phyloP scores from a whole-genome alignment of 345 rosid genomes.

The Cardamine resedifolia region DNA sequence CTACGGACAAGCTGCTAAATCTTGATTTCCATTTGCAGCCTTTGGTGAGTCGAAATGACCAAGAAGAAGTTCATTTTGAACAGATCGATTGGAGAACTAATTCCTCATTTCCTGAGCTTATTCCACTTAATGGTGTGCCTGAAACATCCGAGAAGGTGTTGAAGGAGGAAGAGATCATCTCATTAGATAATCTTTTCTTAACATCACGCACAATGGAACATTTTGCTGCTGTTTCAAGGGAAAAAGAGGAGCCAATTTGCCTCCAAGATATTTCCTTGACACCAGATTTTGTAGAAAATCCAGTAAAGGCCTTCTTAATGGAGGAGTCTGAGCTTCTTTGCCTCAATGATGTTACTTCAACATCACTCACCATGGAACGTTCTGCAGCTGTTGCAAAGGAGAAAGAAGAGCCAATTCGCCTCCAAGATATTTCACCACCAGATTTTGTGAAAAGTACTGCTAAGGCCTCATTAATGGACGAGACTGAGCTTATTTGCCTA shows the following conservation, averaged over 20 bases:
- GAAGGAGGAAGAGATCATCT: conserved; percentile 30
- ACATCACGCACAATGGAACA: conserved; percentile 19
- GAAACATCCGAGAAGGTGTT: conserved; percentile 24
- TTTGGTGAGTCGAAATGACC: conserved; percentile 3
- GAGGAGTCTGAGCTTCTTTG: background rate
- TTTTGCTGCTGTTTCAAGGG: conserved; percentile 3
- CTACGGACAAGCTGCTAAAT: conserved; percentile 48
- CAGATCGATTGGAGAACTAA: background rate
- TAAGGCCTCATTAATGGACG: background rate
- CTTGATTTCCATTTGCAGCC: conserved; percentile 36
- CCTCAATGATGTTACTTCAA: background rate
- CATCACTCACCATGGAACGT: conserved; percentile 14
- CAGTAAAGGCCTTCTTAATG: background rate
- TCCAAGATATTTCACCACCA: conserved; percentile 8
- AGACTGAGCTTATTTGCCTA: background rate
- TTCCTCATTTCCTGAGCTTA: conserved; percentile 7
- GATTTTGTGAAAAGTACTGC: background rate
- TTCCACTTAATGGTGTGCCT: conserved; percentile 7
- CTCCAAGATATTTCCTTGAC: conserved; percentile 1
- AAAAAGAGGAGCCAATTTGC: conserved; percentile 4
- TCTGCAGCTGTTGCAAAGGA: background rate
- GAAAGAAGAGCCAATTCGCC: background rate
- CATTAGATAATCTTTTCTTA: conserved; percentile 25
- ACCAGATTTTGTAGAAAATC: background rate
- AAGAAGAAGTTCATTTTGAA: conserved; percentile 4